These are phyloP conservation scores for Phylloporus sp. DNA, from an alignment of 768 basidiomycete species.

Conservation along the genomic window DNA sequence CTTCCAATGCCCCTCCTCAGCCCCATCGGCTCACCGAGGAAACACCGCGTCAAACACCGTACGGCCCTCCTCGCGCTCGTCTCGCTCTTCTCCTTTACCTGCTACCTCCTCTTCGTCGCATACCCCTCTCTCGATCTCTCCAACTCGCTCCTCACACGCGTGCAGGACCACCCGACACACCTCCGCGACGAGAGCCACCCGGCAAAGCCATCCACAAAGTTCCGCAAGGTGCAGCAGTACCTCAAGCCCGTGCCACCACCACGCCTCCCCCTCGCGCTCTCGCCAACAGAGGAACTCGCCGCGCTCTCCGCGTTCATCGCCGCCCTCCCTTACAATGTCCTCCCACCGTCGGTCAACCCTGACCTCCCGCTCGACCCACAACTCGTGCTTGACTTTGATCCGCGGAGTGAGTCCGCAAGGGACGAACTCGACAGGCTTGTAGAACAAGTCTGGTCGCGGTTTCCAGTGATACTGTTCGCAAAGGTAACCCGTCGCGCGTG, in stretches of 20 bases:
- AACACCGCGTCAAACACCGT: conserved; percentile 45
- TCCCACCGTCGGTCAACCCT: conserved; percentile 66
- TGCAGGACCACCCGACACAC: conserved; percentile 6
- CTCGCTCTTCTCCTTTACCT: conserved; percentile 46
- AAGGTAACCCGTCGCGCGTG: conserved; percentile 44
- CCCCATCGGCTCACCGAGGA: conserved; percentile 10
- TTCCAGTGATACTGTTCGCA: conserved; percentile 73
- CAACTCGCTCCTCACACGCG: conserved; percentile 29
- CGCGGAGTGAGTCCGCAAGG: conserved; percentile 54
- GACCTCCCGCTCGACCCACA: conserved; percentile 67
- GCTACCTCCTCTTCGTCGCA: conserved; percentile 54
- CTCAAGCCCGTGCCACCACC: conserved; percentile 11
- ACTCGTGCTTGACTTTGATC: conserved; percentile 81
- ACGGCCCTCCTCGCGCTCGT: conserved; percentile 54
- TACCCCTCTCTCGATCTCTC: conserved; percentile 39
- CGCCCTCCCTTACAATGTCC: conserved; percentile 69
- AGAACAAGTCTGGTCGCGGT: conserved; percentile 63
- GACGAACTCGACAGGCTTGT: conserved; percentile 60
- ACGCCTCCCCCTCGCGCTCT: conserved; percentile 44
- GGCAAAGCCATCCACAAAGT: conserved; percentile 22
- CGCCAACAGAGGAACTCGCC: conserved; percentile 61
- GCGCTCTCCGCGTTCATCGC: conserved; percentile 72
- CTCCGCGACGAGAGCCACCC: conserved; percentile 18
- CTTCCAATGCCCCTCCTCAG: conserved; percentile 33
- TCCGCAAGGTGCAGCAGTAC: conserved; percentile 4